Conservation (phyloP, 202 grass and related monocot genomes). For the Panicum virgatum region DNA sequence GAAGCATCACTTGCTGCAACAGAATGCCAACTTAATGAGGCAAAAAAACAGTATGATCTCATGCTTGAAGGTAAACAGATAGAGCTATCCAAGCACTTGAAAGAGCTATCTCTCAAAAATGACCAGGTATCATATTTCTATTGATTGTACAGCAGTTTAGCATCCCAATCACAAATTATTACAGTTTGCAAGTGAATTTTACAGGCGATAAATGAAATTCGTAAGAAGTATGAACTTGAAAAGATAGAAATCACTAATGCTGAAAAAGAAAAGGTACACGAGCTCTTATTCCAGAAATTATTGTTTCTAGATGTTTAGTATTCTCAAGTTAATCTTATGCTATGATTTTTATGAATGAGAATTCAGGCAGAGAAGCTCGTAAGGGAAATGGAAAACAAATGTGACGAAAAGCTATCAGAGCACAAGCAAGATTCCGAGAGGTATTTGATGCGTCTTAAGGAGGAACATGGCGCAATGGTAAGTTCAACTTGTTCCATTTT, state of each 20-base stretch:
- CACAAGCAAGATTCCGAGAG: constrained; percentile 69
- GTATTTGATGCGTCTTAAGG: constrained; percentile 60
- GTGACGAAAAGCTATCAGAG: constrained; percentile 69
- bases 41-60: constrained; percentile 82
- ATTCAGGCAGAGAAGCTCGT: constrained; percentile 78
- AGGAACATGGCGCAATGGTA: constrained; percentile 74
- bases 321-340: constrained; percentile 10
- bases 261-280: constrained; percentile 77
- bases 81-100: constrained; percentile 94
- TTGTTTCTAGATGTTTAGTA: constrained; percentile 15
- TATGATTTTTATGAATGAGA: constrained; percentile 32
- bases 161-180: constrained; percentile 27
- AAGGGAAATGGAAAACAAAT: constrained; percentile 81
- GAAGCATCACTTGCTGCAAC: constrained; percentile 62
- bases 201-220: constrained; percentile 89
- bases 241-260: constrained; percentile 80
- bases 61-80: constrained; percentile 93
- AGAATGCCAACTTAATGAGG: constrained; percentile 77
- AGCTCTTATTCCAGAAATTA: constrained; percentile 29
- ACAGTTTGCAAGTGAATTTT: constrained; percentile 41
- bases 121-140: constrained; percentile 71
- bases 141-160: constrained; percentile 7
- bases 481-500: constrained; percentile 39
- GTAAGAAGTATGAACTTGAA: constrained; percentile 88
- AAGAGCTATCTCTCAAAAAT: constrained; percentile 86